Evolutionary conservation across 2,329 filamentous ascomycete species (phyloP).

Genomic region (Fusarium brevicatenulatum): DNA sequence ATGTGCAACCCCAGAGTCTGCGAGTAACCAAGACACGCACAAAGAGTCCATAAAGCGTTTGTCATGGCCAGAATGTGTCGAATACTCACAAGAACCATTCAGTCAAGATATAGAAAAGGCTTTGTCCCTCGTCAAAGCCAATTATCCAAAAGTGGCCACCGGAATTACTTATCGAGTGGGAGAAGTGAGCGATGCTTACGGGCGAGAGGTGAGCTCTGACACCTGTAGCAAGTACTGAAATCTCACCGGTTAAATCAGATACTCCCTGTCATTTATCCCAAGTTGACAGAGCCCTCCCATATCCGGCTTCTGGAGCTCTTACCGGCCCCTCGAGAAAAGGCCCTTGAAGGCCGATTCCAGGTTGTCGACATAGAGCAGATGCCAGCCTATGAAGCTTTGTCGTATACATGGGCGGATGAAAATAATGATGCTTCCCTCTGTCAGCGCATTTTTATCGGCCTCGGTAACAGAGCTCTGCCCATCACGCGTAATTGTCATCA

Average conservation of each 20-base stretch:
- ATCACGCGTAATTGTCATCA: constrained; percentile 23
- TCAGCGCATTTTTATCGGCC: constrained; percentile 23
- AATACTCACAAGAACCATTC: neutral
- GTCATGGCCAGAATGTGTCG: constrained; percentile 1
- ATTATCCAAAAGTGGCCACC: neutral
- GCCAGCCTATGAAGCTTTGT: constrained; percentile 17
- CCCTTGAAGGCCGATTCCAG: constrained; percentile 13
- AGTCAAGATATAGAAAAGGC: neutral
- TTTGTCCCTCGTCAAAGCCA: neutral
- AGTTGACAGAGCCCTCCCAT: neutral
- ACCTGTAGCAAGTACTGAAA: neutral
- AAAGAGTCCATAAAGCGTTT: neutral
- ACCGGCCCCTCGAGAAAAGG: neutral
- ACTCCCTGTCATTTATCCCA: constrained; percentile 14
- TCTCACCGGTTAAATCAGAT: constrained; percentile 2
- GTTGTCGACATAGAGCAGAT: constrained; percentile 1
- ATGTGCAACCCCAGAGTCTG: neutral
- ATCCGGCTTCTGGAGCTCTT: constrained; percentile 20
- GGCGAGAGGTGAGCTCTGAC: constrained; percentile 12
- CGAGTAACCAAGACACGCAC: neutral
- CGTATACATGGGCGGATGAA: constrained; percentile 28
- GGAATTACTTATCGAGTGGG: constrained; percentile 4
- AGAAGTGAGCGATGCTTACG: constrained; percentile 13
- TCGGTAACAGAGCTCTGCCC: constrained; percentile 14
- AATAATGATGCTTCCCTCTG: constrained; percentile 12